A percentile compares a stretch with the other conserved stretches of the same genome.
Conservation (phyloP, 164 flowering plant species). For the Brasenia schreberi region DNA sequence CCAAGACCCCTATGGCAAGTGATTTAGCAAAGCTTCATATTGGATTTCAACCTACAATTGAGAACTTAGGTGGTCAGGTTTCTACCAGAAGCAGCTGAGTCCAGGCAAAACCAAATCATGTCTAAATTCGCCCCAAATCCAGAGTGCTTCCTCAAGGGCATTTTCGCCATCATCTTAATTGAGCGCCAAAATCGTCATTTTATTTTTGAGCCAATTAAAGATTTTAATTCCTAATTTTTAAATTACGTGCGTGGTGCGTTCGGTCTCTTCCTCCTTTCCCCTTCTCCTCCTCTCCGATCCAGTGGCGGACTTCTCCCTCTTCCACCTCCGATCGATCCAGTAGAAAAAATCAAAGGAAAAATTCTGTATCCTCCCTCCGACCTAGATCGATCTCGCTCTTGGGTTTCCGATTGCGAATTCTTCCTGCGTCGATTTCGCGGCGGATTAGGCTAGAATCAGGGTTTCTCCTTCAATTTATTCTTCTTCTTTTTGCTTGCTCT, state of each 20-base stretch:
- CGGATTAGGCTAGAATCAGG: neutral
- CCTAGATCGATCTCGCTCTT: neutral
- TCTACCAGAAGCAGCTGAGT: too few relatives aligned
- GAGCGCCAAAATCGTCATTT: neutral
- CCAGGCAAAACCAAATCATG: too few relatives aligned
- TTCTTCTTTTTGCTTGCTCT: neutral
- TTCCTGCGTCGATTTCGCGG: neutral
- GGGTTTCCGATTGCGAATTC: neutral
- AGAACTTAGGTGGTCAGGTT: too few relatives aligned
- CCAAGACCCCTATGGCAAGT: too few relatives aligned
- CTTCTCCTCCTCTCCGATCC: neutral
- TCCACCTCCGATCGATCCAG: neutral
- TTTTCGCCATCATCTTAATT: neutral
- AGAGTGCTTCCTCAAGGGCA: neutral
- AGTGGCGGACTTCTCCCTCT: neutral
- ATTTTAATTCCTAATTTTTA: too few relatives aligned
- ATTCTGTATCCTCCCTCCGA: neutral
- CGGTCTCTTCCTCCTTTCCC: neutral
- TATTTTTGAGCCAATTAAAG: too few relatives aligned
- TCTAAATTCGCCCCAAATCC: neutral
- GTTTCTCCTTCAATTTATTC: neutral
- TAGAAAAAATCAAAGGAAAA: neutral
- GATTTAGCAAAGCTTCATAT: too few relatives aligned
- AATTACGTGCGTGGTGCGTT: too few relatives aligned
- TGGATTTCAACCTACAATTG: too few relatives aligned